Evolutionary conservation across 23 red algal species (phyloP), one percentile per base, ranked within the genome.

Genomic region (Gracilaria vermiculophylla): DNA sequence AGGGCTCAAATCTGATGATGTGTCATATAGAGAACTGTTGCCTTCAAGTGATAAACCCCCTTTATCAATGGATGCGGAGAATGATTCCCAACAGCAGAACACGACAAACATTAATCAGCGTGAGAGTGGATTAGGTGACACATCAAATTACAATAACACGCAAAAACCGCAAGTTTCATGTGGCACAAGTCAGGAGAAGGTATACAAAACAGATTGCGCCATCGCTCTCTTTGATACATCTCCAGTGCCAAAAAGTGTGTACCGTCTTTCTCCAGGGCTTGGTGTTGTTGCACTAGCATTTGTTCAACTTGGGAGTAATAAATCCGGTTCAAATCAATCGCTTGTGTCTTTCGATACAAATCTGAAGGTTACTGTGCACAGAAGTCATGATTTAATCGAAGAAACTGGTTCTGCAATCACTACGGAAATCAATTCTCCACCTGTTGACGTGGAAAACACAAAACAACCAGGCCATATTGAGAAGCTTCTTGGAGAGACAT

Each of bases 201-300:
- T 67, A 3, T 25, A 17, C 32, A 64, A 41, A 40, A 31, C 64
- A 33, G 84, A 88, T 77, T 43, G 53, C 1, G 84, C 84, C 13
- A 64, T 88, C 14, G 84, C 70, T 36, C 5, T 88, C 31, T 88
- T 88, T 35, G 53, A 88, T n/a, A 53, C 41, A 37, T 88, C 84
- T 13, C 84, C 84, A 48, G 42, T 72, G 15, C 84, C 84, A 1
- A 29, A 47, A 28, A 88, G 43, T 35, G 84, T 88, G 9, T 28
- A 40, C 34, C 84, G 69, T 20, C 44, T 62, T 48, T 61, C 84
- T 34, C 47, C 84, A 27, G 84, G 84, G 41, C 65, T 70, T 47
- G 12, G 77, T 25, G 84, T 88, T 2, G 52, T 54, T 0, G 53
- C 48, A 32, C 40, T 88, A 25, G 69, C 43, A 24, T 88, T 88